phyloP scores from a whole-genome alignment of 805 yeast genomes.

The Saturnispora sanitii region DNA sequence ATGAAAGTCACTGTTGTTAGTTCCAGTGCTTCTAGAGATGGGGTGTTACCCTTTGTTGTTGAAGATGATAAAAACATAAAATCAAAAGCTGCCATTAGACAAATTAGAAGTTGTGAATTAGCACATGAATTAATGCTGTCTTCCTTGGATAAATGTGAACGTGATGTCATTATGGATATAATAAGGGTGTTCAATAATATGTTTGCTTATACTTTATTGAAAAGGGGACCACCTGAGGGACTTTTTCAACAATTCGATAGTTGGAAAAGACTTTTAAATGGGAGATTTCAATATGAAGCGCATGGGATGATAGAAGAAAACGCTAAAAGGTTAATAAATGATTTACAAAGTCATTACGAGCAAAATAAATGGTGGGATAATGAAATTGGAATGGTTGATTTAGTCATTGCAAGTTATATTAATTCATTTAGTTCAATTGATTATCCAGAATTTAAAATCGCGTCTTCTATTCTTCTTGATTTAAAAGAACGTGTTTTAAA shows the following conservation, averaged over 20 bases:
- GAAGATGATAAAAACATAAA: conserved; percentile 32
- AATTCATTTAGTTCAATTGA: not conserved
- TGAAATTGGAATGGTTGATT: not conserved
- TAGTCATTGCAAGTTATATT: conserved; percentile 2
- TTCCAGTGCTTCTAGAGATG: conserved; percentile 38
- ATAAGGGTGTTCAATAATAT: not conserved
- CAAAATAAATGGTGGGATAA: conserved; percentile 1
- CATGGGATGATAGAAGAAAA: not conserved
- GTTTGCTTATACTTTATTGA: not conserved
- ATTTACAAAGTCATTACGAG: conserved; percentile 1
- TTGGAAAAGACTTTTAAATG: conserved; percentile 4
- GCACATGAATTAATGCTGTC: conserved; percentile 3
- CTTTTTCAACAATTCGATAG: not conserved
- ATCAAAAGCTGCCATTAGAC: conserved; percentile 1
- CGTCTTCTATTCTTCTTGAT: not conserved
- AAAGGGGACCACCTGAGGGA: not conserved
- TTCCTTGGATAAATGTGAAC: not conserved
- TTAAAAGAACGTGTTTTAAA: conserved; percentile 6
- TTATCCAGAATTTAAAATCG: conserved; percentile 1
- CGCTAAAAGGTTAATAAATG: not conserved
- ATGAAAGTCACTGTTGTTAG: conserved; percentile 33
- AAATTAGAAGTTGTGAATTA: conserved; percentile 3
- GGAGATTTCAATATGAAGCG: not conserved
- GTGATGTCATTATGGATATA: not conserved
- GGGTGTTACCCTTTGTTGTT: conserved; percentile 46